Base-by-base conservation (phyloP, 2,329 filamentous ascomycete species). In the Fusarium sp. region DNA sequence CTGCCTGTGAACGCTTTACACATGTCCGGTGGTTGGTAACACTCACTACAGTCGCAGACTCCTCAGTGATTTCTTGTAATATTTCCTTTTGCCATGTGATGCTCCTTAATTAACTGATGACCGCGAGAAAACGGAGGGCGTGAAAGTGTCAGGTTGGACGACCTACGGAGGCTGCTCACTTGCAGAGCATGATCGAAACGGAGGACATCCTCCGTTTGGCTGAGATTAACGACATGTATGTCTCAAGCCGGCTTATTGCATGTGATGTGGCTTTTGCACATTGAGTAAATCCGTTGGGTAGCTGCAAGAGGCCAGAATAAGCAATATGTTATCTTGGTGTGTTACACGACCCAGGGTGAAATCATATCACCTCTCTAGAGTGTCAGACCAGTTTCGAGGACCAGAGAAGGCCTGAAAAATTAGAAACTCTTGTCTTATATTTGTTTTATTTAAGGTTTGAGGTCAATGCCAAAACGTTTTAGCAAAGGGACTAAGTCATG, bases 61-160 rank as follows among this genome's bases (percentile, higher is more conserved):
- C 11, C n/a, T 22, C 39, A 15, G 9, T 24, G 9, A 3, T 24
- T 15, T 32, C 10, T 20, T 8, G 13, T 41, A 56, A 12, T 22
- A 20, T 57, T 41, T n/a, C 6, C 5, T 34, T 34, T 10, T 44
- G 1, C 28, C 28, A 36, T 57, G n/a, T 26, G 55, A 47, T 57
- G 7, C 17, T 28, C 14, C 14, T 36, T 2, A 15, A 26, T 20
- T 1, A 1, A 36, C 8, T 26, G 10, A 9, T 3, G 3, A 17
- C n/a, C 34, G 8, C 14, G 20, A 18, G 3, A 18, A 4, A n/a
- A 18, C 10, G 24, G 20, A 55, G 18, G 11, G 17, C 10, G n/a
- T 9, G 55, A n/a, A n/a, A 7, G 18, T 15, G 8, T 36, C n/a
- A 47, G 28, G 39, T 36, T 2, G 39, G 39, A 36, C n/a, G 6